Conservation (phyloP, 495 filamentous ascomycete species). For the Xylaria venustula region DNA sequence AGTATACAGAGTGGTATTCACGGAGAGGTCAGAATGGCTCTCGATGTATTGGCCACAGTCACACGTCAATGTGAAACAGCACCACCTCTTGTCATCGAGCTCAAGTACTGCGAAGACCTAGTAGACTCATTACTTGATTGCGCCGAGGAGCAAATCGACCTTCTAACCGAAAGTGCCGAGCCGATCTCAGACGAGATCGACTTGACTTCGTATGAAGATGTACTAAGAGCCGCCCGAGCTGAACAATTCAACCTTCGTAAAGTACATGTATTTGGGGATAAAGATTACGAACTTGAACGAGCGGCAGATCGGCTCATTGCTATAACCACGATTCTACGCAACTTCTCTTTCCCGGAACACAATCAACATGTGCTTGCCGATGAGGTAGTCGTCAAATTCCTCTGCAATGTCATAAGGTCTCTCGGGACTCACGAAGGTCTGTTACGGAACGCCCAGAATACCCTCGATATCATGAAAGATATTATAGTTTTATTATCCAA, state of each 20-base stretch:
- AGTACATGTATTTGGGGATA: conserved; percentile 69
- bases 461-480: conserved; percentile 96
- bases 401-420: conserved; percentile 77
- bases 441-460: conserved; percentile 74
- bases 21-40: conserved; percentile 79
- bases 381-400: conserved; percentile 71
- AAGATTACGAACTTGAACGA: conserved; percentile 78
- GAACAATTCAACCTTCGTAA: conserved; percentile 71
- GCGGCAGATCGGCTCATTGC: conserved; percentile 85
- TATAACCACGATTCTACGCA: conserved; percentile 88
- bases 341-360: conserved; percentile 79
- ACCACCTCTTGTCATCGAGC: conserved; percentile 48
- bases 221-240: conserved; percentile 68
- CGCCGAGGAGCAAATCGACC: conserved; percentile 80
- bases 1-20: conserved; percentile 90
- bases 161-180: conserved; percentile 72
- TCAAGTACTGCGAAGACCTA: conserved; percentile 82
- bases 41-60: conserved; percentile 77
- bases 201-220: conserved; percentile 81
- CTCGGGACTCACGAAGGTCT: conserved; percentile 89
- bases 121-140: conserved; percentile 87
- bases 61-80: conserved; percentile 58
- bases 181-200: conserved; percentile 83
- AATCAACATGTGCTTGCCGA: conserved; percentile 74
- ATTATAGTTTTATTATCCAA: conserved; percentile 86